These are phyloP conservation scores for Solanum bukasovii DNA, from an alignment of 257 asterid genomes.

Conservation along the genomic window DNA sequence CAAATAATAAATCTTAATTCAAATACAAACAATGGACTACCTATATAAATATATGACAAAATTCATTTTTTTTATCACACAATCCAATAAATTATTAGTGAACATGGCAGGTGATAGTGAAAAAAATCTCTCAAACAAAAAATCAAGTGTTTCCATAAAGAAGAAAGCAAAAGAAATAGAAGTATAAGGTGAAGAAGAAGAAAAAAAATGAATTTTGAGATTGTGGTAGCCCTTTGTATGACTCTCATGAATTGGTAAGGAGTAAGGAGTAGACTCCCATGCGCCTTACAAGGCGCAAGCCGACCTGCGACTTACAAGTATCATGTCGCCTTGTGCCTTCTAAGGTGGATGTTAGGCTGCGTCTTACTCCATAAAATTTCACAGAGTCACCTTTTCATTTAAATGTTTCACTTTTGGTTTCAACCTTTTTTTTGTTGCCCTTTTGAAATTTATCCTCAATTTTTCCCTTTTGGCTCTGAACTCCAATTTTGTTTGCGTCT, in stretches of 20 bases:
- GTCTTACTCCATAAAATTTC: neutral
- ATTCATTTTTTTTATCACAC: neutral
- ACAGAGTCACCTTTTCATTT: neutral
- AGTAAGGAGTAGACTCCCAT: neutral
- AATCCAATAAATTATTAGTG: neutral
- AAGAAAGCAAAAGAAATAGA: neutral
- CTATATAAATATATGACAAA: neutral
- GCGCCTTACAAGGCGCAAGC: neutral
- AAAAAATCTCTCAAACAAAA: neutral
- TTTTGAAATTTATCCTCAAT: too few species aligned
- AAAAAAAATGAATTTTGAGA: constrained; percentile 27
- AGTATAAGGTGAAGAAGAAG: neutral
- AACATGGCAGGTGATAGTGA: neutral
- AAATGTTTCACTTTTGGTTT: neutral
- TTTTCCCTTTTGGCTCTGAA: too few species aligned
- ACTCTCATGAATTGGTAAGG: constrained; percentile 41
- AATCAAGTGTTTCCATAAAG: neutral
- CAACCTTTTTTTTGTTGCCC: neutral
- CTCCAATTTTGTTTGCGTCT: too few species aligned
- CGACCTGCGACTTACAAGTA: neutral
- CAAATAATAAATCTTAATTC: neutral
- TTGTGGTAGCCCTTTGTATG: constrained; percentile 69
- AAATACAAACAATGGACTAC: neutral
- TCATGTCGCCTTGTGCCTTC: neutral
- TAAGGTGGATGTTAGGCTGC: neutral